Conservation (phyloP, 2,329 filamentous ascomycete species). For the Torrubiella hemipterigena region DNA sequence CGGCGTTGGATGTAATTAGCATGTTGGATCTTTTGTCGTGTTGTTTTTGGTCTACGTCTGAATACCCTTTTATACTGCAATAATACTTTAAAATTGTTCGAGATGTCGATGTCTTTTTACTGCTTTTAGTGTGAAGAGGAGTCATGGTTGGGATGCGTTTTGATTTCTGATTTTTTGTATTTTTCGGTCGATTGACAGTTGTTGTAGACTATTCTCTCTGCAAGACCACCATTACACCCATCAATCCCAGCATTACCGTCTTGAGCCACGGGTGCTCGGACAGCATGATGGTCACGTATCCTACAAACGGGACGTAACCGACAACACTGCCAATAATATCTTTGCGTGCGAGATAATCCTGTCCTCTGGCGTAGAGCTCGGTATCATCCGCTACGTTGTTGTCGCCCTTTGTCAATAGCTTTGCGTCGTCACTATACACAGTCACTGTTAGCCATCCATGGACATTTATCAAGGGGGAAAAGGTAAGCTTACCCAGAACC, state of each 20-base stretch:
- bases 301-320: slow-evolving; percentile 86
- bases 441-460: slow-evolving; percentile 4
- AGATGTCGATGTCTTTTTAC: too few relatives aligned
- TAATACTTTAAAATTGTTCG: too few relatives aligned
- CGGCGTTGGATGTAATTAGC: too few relatives aligned
- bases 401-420: slow-evolving; percentile 91
- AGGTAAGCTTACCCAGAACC: slow-evolving; percentile 36
- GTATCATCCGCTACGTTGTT: slow-evolving; percentile 93
- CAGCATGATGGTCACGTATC: slow-evolving; percentile 91
- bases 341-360: slow-evolving; percentile 74
- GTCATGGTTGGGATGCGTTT: too few relatives aligned
- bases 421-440: slow-evolving; percentile 34
- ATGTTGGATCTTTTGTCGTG: too few relatives aligned
- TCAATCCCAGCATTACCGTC: slow-evolving; percentile 84
- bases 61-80: too few relatives aligned
- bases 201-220: slow-evolving; percentile 95
- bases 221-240: slow-evolving; percentile 87
- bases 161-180: too few relatives aligned
- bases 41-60: too few relatives aligned
- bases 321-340: slow-evolving; percentile 92
- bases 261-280: slow-evolving; percentile 97
- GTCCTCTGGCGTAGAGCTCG: slow-evolving; percentile 69
- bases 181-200: too few relatives aligned
- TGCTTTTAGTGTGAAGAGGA: too few relatives aligned
- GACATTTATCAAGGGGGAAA: neutral